phyloP scores from a whole-genome alignment of 345 rosid genomes.

The Moricandia arvensis region DNA sequence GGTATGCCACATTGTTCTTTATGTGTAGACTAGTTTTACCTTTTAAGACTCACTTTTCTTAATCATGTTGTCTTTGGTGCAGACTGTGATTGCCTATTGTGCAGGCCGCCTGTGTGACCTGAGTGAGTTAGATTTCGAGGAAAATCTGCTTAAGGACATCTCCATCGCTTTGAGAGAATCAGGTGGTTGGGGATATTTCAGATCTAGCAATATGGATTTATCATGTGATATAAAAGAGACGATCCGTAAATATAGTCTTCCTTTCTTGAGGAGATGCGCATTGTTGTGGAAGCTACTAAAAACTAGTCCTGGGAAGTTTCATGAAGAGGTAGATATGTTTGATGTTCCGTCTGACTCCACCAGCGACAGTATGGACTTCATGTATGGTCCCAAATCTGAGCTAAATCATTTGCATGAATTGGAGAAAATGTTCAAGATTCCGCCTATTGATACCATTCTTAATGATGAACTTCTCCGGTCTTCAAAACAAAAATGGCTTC shows the following conservation, averaged over 20 bases:
- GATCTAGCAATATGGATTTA: constrained; percentile 48
- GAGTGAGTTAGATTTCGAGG: constrained; percentile 36
- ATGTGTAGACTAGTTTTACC: background rate
- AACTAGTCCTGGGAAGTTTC: constrained; percentile 53
- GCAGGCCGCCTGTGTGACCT: constrained; percentile 37
- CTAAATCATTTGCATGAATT: constrained; percentile 60
- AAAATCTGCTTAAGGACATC: constrained; percentile 56
- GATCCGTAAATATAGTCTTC: constrained; percentile 64
- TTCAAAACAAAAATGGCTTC: constrained; percentile 58
- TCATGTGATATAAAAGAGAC: constrained; percentile 49
- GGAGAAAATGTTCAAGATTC: constrained; percentile 80
- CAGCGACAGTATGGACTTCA: constrained; percentile 41
- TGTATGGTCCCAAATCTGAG: constrained; percentile 42
- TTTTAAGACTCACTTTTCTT: constrained; percentile 21
- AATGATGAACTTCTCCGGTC: constrained; percentile 53
- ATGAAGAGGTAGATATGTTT: constrained; percentile 40
- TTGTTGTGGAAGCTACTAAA: constrained; percentile 79
- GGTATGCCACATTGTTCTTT: constrained; percentile 48
- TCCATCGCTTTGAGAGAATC: constrained; percentile 48
- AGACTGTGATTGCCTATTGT: constrained; percentile 64
- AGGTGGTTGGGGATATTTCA: constrained; percentile 51
- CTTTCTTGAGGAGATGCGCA: constrained; percentile 93
- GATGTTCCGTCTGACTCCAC: constrained; percentile 39
- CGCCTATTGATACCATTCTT: constrained; percentile 55
- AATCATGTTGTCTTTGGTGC: constrained; percentile 41